Evolutionary conservation across 2,329 filamentous ascomycete genomes (phyloP).

Genomic region (Pseudocercospora crystallina): DNA sequence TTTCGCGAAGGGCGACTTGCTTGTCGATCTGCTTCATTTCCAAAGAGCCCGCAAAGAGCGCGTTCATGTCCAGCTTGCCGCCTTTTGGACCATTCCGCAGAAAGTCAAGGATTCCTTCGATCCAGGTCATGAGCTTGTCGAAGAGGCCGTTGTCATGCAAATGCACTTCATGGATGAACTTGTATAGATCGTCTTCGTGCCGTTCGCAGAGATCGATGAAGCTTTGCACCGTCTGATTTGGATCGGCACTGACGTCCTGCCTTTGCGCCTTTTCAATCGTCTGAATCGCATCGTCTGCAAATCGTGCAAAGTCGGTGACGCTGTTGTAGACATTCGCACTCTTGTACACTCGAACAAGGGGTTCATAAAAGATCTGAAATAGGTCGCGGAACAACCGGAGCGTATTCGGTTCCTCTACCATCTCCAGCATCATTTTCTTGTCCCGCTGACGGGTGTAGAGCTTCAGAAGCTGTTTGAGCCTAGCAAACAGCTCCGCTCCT

Average conservation of each 20-base stretch:
- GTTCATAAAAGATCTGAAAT: constrained; percentile 98
- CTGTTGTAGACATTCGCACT: constrained; percentile 97
- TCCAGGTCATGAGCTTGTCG: constrained; percentile 93
- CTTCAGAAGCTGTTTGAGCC: constrained; percentile 92
- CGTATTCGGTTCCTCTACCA: constrained; percentile 96
- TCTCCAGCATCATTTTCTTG: constrained; percentile 93
- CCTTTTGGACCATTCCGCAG: constrained; percentile 77
- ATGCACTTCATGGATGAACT: constrained; percentile 97
- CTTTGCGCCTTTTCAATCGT: constrained; percentile 68
- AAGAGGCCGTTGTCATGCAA: constrained; percentile 96
- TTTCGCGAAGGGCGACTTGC: constrained; percentile 71
- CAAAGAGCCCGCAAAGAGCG: constrained; percentile 78
- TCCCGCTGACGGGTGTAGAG: constrained; percentile 87
- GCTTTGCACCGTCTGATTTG: constrained; percentile 95
- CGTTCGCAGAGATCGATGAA: constrained; percentile 96
- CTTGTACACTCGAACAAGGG: constrained; percentile 94
- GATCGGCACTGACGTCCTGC: constrained; percentile 86
- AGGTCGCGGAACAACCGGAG: constrained; percentile 93
- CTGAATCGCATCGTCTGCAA: constrained; percentile 88
- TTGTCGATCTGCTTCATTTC: constrained; percentile 68
- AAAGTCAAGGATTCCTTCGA: constrained; percentile 93
- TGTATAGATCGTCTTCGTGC: constrained; percentile 97
- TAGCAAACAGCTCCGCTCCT: constrained; percentile 87
- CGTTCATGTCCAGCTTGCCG: constrained; percentile 90
- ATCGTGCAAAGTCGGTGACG: constrained; percentile 92